A percentile compares a stretch with the other conserved stretches of the same genome.
Conservation (phyloP, 257 asterid species). For the Petrea volubilis region DNA sequence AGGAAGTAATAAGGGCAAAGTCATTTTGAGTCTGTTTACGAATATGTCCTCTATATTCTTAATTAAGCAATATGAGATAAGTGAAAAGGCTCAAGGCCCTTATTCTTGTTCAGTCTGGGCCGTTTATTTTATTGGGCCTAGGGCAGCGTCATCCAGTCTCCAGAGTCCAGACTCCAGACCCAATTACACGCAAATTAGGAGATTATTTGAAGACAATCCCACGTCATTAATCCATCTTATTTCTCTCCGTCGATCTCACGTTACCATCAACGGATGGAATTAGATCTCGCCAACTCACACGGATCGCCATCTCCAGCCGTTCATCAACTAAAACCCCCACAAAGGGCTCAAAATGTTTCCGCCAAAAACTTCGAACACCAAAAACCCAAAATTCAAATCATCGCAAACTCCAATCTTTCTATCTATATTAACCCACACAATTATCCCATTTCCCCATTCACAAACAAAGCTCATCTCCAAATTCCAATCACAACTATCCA, state of each 20-base stretch:
- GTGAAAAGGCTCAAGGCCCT: no score
- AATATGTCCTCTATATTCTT: no score
- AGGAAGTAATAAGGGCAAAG: no score
- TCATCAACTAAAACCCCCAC: neutral
- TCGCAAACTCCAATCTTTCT: neutral
- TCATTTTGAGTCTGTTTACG: no score
- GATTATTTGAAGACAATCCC: neutral
- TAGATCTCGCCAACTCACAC: neutral
- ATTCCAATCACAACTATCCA: no score
- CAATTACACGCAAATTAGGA: neutral
- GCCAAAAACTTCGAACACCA: neutral
- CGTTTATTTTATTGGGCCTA: neutral
- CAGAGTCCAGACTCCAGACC: neutral
- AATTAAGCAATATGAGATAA: no score
- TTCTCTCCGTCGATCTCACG: neutral
- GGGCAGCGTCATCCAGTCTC: neutral
- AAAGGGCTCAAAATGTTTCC: neutral
- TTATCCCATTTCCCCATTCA: neutral
- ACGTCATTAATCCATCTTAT: neutral
- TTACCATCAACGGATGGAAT: neutral
- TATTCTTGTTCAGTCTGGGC: no score
- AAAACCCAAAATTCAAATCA: neutral
- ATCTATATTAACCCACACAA: neutral
- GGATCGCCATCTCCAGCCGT: constrained; percentile 4
- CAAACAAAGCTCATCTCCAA: neutral